A percentile compares a stretch with the other conserved stretches of the same genome.
Conservation (phyloP, 345 rosid species). For the Acer campestre region DNA sequence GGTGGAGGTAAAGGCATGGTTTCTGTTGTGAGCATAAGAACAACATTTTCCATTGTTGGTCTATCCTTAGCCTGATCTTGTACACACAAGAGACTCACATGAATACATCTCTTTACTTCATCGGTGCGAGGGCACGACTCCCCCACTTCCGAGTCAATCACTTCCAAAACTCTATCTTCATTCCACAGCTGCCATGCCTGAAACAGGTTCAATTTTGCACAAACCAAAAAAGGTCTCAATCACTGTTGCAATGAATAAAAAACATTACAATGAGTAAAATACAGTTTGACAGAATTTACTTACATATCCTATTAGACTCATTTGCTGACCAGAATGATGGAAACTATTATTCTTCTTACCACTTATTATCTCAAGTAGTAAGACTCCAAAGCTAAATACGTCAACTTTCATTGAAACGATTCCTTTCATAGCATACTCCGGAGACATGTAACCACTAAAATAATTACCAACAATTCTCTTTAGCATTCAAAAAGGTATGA, state of each 20-base stretch:
- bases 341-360: constrained; percentile 12
- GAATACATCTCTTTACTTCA: constrained; percentile 18
- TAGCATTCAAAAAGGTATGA: background rate
- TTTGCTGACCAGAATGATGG: background rate
- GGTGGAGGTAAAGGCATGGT: constrained; percentile 1
- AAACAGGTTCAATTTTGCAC: background rate
- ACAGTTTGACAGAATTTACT: background rate
- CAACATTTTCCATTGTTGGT: constrained; percentile 25
- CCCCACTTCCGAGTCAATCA: background rate
- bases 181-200: constrained; percentile 27
- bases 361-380: constrained; percentile 14
- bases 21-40: constrained; percentile 18
- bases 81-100: constrained; percentile 22
- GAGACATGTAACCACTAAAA: constrained; percentile 15
- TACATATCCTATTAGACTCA: constrained; percentile 24
- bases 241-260: too few species aligned
- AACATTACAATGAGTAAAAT: background rate
- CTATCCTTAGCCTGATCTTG: constrained; percentile 23
- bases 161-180: constrained; percentile 3
- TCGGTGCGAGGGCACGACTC: background rate
- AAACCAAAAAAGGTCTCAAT: background rate
- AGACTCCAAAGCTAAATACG: constrained; percentile 17
- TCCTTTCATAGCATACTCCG: constrained; percentile 9
- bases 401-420: background rate
- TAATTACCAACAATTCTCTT: background rate